Conservation (phyloP, 768 basidiomycete genomes). For the Atractiella rhizophila region DNA sequence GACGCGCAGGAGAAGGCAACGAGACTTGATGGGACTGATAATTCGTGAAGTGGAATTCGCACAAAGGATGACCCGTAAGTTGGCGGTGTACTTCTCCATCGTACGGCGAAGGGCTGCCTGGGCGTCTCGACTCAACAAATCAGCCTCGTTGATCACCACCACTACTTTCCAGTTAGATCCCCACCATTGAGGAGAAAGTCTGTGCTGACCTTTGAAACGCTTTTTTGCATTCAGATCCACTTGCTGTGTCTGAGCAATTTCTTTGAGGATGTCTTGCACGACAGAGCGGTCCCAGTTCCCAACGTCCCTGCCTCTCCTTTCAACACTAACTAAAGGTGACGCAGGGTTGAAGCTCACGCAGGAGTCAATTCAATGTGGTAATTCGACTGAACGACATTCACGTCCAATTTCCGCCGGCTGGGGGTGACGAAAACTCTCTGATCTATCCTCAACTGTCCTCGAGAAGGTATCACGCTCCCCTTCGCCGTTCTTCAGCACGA, state of each 20-base stretch:
- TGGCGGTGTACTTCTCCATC: constrained; percentile 99
- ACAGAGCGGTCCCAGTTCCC: constrained; percentile 85
- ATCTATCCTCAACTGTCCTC: constrained; percentile 68
- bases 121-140: constrained; percentile 77
- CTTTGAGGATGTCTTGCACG: constrained; percentile 87
- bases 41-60: constrained; percentile 84
- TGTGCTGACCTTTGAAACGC: constrained; percentile 60
- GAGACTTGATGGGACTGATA: constrained; percentile 86
- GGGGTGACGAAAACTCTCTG: constrained; percentile 87
- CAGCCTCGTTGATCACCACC: constrained; percentile 95
- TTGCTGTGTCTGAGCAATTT: constrained; percentile 96
- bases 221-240: constrained; percentile 88
- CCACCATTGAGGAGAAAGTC: neutral
- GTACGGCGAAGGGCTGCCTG: constrained; percentile 89
- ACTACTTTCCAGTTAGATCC: constrained; percentile 27
- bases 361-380: constrained; percentile 95
- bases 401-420: constrained; percentile 74
- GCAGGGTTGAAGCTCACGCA: constrained; percentile 32
- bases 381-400: constrained; percentile 92
- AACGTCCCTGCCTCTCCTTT: constrained; percentile 41
- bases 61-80: constrained; percentile 85
- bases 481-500: neutral
- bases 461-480: neutral
- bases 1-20: constrained; percentile 78
- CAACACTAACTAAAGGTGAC: neutral